Conservation (phyloP, 306 rosid species). For the Vachellia pachyceras region DNA sequence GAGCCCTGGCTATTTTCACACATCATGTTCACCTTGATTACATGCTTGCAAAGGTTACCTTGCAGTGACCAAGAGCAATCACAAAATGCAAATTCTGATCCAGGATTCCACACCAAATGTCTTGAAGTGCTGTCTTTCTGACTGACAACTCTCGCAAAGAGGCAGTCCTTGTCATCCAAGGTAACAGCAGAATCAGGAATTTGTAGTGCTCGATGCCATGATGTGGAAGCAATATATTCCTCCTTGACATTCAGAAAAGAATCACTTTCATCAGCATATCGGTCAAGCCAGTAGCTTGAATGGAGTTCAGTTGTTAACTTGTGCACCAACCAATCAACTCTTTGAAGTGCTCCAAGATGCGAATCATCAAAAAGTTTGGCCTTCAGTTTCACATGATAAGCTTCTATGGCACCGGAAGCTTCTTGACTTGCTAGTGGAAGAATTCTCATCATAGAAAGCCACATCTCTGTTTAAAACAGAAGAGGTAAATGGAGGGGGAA, state of each 20-base stretch:
- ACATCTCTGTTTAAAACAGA: conserved; percentile 68
- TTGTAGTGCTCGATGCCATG: conserved; percentile 89
- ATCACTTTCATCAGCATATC: conserved; percentile 89
- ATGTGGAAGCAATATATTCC: conserved; percentile 87
- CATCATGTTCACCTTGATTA: conserved; percentile 79
- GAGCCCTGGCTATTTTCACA: conserved; percentile 54
- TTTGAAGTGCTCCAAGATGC: conserved; percentile 90
- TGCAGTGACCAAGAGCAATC: conserved; percentile 68
- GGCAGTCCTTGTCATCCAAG: conserved; percentile 62
- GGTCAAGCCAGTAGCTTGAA: conserved; percentile 93
- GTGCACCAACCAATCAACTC: conserved; percentile 98
- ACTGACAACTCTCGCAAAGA: conserved; percentile 81
- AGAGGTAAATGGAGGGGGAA: neutral
- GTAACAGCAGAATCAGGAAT: conserved; percentile 70
- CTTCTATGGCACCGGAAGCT: conserved; percentile 92
- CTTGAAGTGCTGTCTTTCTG: conserved; percentile 59
- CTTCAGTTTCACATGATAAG: conserved; percentile 88
- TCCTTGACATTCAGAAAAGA: conserved; percentile 89
- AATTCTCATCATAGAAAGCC: conserved; percentile 83
- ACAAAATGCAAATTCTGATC: conserved; percentile 86
- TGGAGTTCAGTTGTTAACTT: conserved; percentile 92
- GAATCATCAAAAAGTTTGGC: conserved; percentile 91
- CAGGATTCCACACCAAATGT: conserved; percentile 91
- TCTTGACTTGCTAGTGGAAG: conserved; percentile 92
- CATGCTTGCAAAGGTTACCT: conserved; percentile 93